Conservation (phyloP, 75 land plant genomes). For the Cupressus sempervirens region DNA sequence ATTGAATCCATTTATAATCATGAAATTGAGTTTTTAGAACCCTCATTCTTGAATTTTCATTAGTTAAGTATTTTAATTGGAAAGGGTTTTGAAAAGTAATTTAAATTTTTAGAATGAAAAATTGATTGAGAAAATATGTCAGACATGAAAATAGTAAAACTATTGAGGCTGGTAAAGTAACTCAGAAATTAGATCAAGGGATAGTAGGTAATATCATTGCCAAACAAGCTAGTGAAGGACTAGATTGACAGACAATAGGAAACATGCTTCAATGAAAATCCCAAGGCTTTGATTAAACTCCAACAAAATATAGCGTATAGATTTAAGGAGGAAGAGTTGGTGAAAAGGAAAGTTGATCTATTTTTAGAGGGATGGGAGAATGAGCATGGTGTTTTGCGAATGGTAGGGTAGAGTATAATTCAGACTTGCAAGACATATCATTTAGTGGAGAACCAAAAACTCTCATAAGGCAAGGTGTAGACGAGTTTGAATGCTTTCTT, state of each 20-base stretch:
- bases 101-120: too few species aligned
- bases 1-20: too few species aligned
- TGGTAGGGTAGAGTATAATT: neutral
- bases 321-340: neutral
- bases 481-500: neutral
- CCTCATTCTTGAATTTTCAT: too few species aligned
- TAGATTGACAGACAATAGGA: neutral
- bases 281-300: neutral
- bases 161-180: neutral
- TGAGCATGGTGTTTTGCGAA: neutral
- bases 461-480: neutral
- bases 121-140: neutral
- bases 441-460: neutral
- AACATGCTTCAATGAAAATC: neutral
- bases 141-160: neutral
- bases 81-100: too few species aligned
- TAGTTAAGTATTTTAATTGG: too few species aligned
- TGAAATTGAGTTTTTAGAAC: too few species aligned
- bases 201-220: neutral
- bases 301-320: neutral
- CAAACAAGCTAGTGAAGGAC: too few species aligned
- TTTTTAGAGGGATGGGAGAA: neutral
- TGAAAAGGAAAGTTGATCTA: neutral
- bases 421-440: neutral
- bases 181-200: neutral